Evolutionary conservation across 768 basidiomycete species (phyloP).

Genomic region (Rhizopogon vulgaris): DNA sequence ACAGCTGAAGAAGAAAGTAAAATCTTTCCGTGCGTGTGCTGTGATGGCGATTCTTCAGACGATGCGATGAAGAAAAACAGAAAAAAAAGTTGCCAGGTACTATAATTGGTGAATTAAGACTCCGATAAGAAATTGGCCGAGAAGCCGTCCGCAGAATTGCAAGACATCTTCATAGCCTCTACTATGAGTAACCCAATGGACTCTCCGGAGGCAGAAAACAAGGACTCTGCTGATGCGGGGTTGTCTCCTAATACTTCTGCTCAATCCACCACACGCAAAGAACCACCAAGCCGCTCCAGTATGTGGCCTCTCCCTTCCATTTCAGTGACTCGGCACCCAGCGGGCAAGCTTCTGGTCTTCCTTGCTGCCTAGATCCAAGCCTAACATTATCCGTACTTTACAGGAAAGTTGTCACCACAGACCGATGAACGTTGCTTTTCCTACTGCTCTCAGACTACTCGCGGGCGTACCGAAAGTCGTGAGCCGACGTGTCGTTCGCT

Average conservation of each 20-base stretch:
- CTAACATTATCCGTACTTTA: neutral
- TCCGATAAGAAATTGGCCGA: slow-evolving; percentile 8
- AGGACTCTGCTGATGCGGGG: neutral
- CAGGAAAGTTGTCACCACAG: slow-evolving; percentile 53
- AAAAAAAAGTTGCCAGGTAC: neutral
- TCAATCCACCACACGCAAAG: neutral
- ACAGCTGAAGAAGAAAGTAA: slow-evolving; percentile 54
- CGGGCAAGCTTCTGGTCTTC: slow-evolving; percentile 11
- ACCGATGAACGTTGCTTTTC: slow-evolving; percentile 62
- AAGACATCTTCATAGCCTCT: no score
- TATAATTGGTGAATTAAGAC: slow-evolving; percentile 14
- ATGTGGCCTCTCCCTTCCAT: slow-evolving; percentile 13
- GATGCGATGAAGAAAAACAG: slow-evolving; percentile 31
- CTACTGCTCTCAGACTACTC: slow-evolving; percentile 53
- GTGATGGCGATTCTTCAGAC: slow-evolving; percentile 82
- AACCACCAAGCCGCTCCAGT: neutral
- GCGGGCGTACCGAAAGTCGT: slow-evolving; percentile 42
- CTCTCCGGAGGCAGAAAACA: neutral
- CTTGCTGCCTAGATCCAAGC: neutral
- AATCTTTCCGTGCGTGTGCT: slow-evolving; percentile 66
- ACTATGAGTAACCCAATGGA: slow-evolving; percentile 1
- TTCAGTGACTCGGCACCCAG: slow-evolving; percentile 18
- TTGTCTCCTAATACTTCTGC: neutral
- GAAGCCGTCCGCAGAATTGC: neutral
- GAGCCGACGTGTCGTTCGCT: slow-evolving; percentile 53